Evolutionary conservation across 2,329 filamentous ascomycete genomes (phyloP).

Genomic region (Dryadomyces sulphureus): DNA sequence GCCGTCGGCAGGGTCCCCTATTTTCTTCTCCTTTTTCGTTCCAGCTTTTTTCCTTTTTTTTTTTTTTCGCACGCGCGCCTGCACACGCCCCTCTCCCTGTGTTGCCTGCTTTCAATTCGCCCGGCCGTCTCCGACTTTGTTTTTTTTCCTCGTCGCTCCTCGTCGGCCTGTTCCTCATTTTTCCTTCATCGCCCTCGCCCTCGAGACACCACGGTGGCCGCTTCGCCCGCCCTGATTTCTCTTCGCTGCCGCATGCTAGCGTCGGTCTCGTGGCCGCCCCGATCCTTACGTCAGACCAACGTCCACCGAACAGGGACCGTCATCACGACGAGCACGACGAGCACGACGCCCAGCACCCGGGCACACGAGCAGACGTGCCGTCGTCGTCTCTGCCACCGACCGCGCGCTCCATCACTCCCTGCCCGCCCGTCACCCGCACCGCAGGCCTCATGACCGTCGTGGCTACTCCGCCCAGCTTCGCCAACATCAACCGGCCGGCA

Average conservation of each 20-base stretch:
- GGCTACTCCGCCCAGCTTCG: constrained; percentile 48
- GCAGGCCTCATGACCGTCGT: constrained; percentile 53
- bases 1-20: neutral
- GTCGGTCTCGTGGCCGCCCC: neutral
- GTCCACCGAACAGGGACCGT: neutral
- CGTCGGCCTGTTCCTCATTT: neutral
- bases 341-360: too few species aligned
- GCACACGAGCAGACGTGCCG: constrained; percentile 3
- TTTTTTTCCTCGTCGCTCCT: neutral
- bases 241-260: constrained; percentile 2
- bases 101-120: constrained; percentile 1
- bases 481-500: constrained; percentile 48
- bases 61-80: neutral
- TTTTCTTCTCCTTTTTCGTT: neutral
- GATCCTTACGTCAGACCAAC: constrained; percentile 2
- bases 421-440: neutral
- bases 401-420: neutral
- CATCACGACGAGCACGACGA: too few species aligned
- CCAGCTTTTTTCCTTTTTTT: neutral
- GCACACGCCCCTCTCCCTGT: neutral
- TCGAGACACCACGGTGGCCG: neutral
- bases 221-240: neutral
- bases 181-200: neutral
- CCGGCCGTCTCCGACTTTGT: neutral
- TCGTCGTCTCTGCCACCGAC: too few species aligned